These are phyloP conservation scores for Cunninghamia lanceolata DNA, from an alignment of 75 land plant species.

Conservation along the genomic window DNA sequence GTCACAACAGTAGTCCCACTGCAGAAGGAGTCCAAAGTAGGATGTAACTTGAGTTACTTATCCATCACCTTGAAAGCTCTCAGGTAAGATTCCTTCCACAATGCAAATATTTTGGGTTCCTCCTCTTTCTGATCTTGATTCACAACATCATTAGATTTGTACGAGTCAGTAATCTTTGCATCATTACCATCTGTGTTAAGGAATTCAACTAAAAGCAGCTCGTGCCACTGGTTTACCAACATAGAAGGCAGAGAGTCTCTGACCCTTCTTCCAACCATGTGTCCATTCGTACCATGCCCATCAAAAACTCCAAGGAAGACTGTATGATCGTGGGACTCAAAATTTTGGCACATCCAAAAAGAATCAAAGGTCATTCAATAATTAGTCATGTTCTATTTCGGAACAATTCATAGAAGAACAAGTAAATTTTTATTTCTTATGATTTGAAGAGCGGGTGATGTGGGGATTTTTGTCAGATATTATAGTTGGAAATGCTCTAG, in stretches of 20 bases:
- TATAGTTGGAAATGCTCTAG: too few relatives aligned
- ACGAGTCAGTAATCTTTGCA: background rate
- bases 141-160: background rate
- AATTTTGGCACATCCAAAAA: slow-evolving; percentile 39
- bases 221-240: slow-evolving; percentile 34
- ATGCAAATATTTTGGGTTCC: background rate
- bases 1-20: slow-evolving; percentile 80
- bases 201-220: slow-evolving; percentile 4
- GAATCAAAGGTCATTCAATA: background rate
- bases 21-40: slow-evolving; percentile 41
- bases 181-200: background rate
- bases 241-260: slow-evolving; percentile 70
- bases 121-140: slow-evolving; percentile 2
- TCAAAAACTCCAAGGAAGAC: slow-evolving; percentile 86
- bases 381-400: background rate
- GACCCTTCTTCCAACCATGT: slow-evolving; percentile 64
- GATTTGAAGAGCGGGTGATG: too few relatives aligned
- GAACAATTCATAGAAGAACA: background rate
- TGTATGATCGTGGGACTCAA: slow-evolving; percentile 42
- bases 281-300: slow-evolving; percentile 91
- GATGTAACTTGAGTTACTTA: slow-evolving; percentile 53
- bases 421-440: background rate
- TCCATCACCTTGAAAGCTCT: slow-evolving; percentile 70
- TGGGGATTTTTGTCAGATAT: too few relatives aligned
- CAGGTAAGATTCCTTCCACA: slow-evolving; percentile 59